A percentile compares a stretch with the other conserved stretches of the same genome.
These are phyloP conservation scores for Colletotrichum cuscutae DNA, from an alignment of 2,329 filamentous ascomycete genomes.

Conservation along the genomic window DNA sequence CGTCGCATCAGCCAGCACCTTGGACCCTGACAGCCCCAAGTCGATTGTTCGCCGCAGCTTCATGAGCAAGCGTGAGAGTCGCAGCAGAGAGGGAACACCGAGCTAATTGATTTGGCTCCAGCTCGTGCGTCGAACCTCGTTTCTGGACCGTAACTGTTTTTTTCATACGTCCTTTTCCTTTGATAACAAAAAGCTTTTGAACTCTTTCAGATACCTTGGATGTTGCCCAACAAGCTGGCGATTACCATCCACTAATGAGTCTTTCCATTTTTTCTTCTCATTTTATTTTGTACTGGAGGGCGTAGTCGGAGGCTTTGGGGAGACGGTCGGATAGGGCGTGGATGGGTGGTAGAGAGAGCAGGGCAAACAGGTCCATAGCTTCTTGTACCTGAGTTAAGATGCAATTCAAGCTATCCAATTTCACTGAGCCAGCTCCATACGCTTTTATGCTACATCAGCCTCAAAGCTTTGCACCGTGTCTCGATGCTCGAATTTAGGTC, in stretches of 20 bases:
- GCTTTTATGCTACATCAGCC: too few species aligned
- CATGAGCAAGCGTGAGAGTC: conserved; percentile 63
- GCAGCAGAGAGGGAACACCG: conserved; percentile 56
- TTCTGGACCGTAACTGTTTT: not conserved
- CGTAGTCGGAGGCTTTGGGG: conserved; percentile 10
- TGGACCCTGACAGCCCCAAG: conserved; percentile 58
- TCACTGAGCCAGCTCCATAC: not conserved
- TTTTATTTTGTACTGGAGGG: conserved; percentile 4
- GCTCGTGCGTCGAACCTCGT: not conserved
- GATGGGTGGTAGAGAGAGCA: not conserved
- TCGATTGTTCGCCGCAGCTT: conserved; percentile 63
- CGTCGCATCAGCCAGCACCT: conserved; percentile 51
- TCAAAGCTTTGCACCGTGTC: too few species aligned
- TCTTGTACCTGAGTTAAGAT: not conserved
- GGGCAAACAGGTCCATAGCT: conserved; percentile 2
- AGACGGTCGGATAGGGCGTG: conserved; percentile 3
- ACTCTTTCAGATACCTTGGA: conserved; percentile 30
- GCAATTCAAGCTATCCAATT: not conserved
- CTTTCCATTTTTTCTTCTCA: not conserved
- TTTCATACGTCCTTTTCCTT: conserved; percentile 5
- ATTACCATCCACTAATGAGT: conserved; percentile 5
- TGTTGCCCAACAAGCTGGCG: conserved; percentile 1
- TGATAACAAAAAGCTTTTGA: conserved; percentile 16
- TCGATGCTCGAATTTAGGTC: too few species aligned
- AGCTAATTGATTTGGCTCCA: not conserved